phyloP scores from a whole-genome alignment of 495 filamentous ascomycete genomes.

The Neurospora sp. region DNA sequence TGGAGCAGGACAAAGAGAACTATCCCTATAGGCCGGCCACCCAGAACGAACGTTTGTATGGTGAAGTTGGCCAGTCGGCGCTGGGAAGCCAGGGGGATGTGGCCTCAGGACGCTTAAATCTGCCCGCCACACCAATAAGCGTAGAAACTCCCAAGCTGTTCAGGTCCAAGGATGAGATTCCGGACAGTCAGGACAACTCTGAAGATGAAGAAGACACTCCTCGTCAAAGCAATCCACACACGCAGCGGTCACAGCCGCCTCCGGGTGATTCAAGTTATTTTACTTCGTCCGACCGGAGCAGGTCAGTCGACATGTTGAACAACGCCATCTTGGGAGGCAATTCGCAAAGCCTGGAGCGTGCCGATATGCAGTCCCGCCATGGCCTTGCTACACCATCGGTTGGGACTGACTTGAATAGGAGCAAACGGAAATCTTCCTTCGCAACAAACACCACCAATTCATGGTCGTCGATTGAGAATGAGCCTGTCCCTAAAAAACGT shows the following conservation, averaged over 20 bases:
- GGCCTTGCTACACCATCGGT: slow-evolving; percentile 15
- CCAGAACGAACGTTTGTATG: slow-evolving; percentile 55
- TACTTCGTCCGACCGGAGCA: slow-evolving; percentile 13
- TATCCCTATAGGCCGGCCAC: slow-evolving; percentile 25
- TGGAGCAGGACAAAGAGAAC: slow-evolving; percentile 34
- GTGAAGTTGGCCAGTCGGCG: slow-evolving; percentile 65
- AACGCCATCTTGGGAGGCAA: slow-evolving; percentile 24
- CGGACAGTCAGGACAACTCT: slow-evolving; percentile 20
- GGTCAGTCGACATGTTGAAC: slow-evolving; percentile 25
- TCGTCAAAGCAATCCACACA: slow-evolving; percentile 10
- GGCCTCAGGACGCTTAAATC: slow-evolving; percentile 31
- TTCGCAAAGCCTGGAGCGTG: slow-evolving; percentile 35
- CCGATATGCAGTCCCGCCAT: slow-evolving; percentile 31
- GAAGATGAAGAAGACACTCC: slow-evolving; percentile 7
- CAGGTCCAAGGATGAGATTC: slow-evolving; percentile 23
- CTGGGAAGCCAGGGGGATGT: slow-evolving; percentile 49
- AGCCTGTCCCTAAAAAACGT: slow-evolving; percentile 36
- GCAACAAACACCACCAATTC: slow-evolving; percentile 27
- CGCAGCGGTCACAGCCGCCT: slow-evolving; percentile 9
- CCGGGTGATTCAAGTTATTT: slow-evolving; percentile 5
- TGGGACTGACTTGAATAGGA: slow-evolving; percentile 17
- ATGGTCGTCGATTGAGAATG: slow-evolving; percentile 12
- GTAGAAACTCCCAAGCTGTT: slow-evolving; percentile 24
- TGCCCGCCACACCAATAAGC: slow-evolving; percentile 26
- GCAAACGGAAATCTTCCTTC: slow-evolving; percentile 35